Conservation (phyloP, 108 stramenopile genomes). For the Skeletonema potamos region DNA sequence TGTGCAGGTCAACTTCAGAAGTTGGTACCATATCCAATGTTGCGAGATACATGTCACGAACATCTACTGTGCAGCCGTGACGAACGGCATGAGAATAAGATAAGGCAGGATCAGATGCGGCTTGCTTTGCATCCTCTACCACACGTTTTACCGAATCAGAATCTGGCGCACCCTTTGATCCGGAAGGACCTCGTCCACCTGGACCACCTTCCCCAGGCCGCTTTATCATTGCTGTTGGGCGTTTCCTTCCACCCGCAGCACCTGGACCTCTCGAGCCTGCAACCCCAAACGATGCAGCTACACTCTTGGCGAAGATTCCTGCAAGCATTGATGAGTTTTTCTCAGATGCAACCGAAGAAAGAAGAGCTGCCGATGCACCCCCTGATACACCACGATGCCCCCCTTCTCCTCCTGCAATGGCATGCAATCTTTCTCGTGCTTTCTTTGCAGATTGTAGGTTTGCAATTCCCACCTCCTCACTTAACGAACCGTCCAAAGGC, state of each 20-base stretch:
- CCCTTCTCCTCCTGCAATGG: constrained; percentile 37
- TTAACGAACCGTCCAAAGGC: constrained; percentile 66
- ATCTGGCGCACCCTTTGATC: constrained; percentile 9
- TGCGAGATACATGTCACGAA: constrained; percentile 74
- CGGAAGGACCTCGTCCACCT: constrained; percentile 7
- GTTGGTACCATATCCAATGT: constrained; percentile 60
- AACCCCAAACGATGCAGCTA: constrained; percentile 21
- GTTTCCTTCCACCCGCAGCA: constrained; percentile 38
- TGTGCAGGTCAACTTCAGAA: constrained; percentile 61
- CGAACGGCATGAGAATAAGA: constrained; percentile 73
- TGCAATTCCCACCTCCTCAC: constrained; percentile 28
- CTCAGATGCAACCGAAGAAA: constrained; percentile 67
- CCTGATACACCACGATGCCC: constrained; percentile 41
- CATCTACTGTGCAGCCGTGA: constrained; percentile 87
- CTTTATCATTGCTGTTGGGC: constrained; percentile 43
- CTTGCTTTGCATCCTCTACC: constrained; percentile 48
- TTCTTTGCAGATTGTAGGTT: constrained; percentile 65
- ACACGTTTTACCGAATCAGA: constrained; percentile 43
- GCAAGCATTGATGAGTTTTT: constrained; percentile 59
- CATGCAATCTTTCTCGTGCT: constrained; percentile 68
- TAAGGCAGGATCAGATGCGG: constrained; percentile 67
- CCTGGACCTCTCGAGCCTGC: constrained; percentile 7
- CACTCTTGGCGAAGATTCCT: constrained; percentile 38
- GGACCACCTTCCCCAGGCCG: constrained; percentile 9
- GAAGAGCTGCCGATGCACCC: constrained; percentile 54